Conservation (phyloP, 1,284 basidiomycete species). For the Coriolopsis trogii region DNA sequence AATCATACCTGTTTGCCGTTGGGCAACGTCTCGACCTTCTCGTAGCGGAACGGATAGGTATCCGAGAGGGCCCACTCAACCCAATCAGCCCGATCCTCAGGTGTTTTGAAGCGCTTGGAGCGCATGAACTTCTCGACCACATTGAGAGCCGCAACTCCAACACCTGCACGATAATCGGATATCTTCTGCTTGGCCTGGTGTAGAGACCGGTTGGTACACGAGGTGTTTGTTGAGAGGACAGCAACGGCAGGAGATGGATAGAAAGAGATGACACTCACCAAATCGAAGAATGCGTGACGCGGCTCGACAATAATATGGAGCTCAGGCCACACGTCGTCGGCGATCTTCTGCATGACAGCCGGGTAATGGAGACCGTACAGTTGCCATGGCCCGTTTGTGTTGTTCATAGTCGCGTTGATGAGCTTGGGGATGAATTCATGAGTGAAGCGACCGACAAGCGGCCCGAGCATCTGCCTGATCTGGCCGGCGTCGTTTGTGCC, state of each 20-base stretch:
- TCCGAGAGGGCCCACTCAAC: background rate
- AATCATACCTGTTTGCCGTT: background rate
- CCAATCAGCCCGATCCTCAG: background rate
- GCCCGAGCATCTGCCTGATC: background rate
- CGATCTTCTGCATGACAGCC: background rate
- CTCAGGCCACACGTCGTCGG: background rate
- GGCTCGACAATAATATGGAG: background rate
- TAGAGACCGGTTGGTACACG: too few relatives aligned
- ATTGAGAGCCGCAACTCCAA: background rate
- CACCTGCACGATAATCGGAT: constrained; percentile 1
- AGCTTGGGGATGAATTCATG: background rate
- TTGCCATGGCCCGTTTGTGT: background rate
- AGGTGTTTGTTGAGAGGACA: background rate
- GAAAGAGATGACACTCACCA: background rate
- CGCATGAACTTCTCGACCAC: background rate
- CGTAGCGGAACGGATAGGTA: constrained; percentile 2
- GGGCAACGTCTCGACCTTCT: background rate
- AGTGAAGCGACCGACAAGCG: background rate
- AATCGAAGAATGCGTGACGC: background rate
- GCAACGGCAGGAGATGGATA: background rate
- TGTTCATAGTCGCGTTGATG: background rate
- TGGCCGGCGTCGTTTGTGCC: background rate
- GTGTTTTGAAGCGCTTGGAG: background rate
- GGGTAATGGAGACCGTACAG: background rate
- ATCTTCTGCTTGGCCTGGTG: constrained; percentile 7